Evolutionary conservation across 495 filamentous ascomycete species (phyloP), one percentile per base, ranked within the genome.

Genomic region (Amphirosellinia nigrospora): DNA sequence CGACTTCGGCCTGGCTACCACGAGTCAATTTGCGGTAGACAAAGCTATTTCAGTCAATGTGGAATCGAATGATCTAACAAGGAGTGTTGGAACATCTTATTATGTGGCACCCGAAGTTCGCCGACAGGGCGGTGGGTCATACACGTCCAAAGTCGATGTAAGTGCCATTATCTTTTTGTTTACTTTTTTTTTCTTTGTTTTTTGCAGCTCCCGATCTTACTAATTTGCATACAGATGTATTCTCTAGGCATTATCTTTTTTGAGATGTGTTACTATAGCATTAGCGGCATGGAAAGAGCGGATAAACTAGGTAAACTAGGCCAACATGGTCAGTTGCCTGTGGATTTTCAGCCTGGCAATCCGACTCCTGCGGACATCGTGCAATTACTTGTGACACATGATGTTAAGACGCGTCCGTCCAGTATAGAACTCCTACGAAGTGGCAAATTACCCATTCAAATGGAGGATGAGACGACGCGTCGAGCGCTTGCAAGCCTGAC

Each of bases 231-330:
- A 7, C 70, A 92, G 89, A 97, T 99, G 95, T 99, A 94, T 76
- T 98, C 96, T 0, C 82, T 99, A 36, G 96, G 96, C 11, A 91
- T 99, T 55, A 98, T 99, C 68, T 97, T 99, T 80, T 97, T 98
- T 73, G 96, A 99, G 78, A 98, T 99, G 95, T 96, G 92, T 71
- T 90, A 94, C 73, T 84, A 90, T 34, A 84, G 96, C 3, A 89
- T 91, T 60, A 89, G 92, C 1, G 91, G 89, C 0, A 98, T 98
- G 94, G 94, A 98, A 79, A 88, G 96, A 41, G 93, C 92, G 28
- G 82, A 90, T 65, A 90, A 92, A 11, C 81, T 98, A 19, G 85
- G 90, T 64, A 81, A 85, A 52, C 83, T 99, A 15, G 86, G 95
- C 32, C 85, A 91, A 71, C 86, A 87, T 45, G 82, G 90, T 21